phyloP scores from a whole-genome alignment of 345 rosid genomes.

The Linum tenue region DNA sequence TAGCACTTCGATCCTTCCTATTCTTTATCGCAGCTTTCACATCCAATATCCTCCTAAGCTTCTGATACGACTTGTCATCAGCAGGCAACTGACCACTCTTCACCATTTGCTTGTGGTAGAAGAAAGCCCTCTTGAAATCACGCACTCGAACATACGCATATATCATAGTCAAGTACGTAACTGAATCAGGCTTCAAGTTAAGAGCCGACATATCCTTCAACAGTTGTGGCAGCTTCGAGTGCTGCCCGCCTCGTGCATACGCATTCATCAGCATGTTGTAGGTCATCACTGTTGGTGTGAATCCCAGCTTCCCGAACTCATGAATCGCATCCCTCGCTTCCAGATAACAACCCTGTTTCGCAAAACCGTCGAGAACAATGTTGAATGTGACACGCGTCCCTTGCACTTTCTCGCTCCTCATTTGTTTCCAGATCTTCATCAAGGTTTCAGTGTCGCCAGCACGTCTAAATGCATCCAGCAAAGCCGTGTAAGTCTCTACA shows the following conservation, averaged over 20 bases:
- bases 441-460: constrained; percentile 53
- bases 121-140: constrained; percentile 85
- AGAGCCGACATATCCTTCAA: constrained; percentile 69
- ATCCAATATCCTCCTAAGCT: constrained; percentile 69
- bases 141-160: constrained; percentile 74
- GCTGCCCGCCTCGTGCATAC: constrained; percentile 77
- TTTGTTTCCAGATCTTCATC: constrained; percentile 71
- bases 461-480: constrained; percentile 74
- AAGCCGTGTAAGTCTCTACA: constrained; percentile 73
- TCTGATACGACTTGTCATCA: constrained; percentile 59
- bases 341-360: constrained; percentile 71
- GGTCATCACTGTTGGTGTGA: constrained; percentile 74
- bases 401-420: constrained; percentile 44
- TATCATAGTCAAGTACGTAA: constrained; percentile 80
- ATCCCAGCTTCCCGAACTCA: constrained; percentile 67
- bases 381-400: constrained; percentile 75
- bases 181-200: constrained; percentile 65
- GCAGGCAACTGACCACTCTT: constrained; percentile 58
- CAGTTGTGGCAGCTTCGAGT: constrained; percentile 66
- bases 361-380: constrained; percentile 77
- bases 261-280: constrained; percentile 95
- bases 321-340: constrained; percentile 78
- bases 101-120: constrained; percentile 84
- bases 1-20: constrained; percentile 60
- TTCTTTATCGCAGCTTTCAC: constrained; percentile 63